These are phyloP conservation scores for Boletus speciosus DNA, from an alignment of 768 basidiomycete species.

Conservation along the genomic window DNA sequence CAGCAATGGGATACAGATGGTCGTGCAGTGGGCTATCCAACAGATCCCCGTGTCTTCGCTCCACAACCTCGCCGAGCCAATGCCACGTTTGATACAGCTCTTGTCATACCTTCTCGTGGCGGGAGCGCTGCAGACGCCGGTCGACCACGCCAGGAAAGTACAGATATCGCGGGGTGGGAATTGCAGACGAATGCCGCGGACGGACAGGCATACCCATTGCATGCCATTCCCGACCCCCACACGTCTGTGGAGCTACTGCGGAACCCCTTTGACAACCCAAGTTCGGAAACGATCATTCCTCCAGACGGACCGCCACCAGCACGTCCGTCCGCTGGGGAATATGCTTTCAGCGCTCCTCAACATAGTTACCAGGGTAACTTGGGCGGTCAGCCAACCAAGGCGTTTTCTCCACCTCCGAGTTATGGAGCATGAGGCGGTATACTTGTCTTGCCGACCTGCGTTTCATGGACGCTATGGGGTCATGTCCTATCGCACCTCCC, in stretches of 20 bases:
- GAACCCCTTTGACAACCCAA: conserved; percentile 27
- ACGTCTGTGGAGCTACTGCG: conserved; percentile 6
- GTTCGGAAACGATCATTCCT: conserved; percentile 17
- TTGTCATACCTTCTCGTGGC: conserved; percentile 9
- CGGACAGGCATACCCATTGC: conserved; percentile 24
- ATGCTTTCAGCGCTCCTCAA: conserved; percentile 24
- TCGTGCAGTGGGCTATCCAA: conserved; percentile 45
- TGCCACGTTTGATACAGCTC: conserved; percentile 12
- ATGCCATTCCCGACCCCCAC: conserved; percentile 14
- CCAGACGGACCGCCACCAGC: conserved; percentile 10
- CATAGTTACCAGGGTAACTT: conserved; percentile 21
- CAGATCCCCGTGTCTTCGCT: conserved; percentile 46
- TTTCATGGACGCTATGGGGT: background rate
- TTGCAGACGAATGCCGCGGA: conserved; percentile 25
- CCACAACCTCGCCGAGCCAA: conserved; percentile 44
- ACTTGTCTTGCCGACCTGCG: background rate
- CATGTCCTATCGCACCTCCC: background rate
- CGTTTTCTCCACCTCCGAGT: conserved; percentile 19
- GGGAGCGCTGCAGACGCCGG: conserved; percentile 11
- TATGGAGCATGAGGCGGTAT: conserved; percentile 9
- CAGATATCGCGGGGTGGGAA: conserved; percentile 32
- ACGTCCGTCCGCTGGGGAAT: conserved; percentile 13
- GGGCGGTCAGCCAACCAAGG: background rate
- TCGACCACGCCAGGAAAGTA: conserved; percentile 25
- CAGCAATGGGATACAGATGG: conserved; percentile 55